Percentiles rank a stretch among this genome's conserved stretches.
These are phyloP conservation scores for Madurella fahalii DNA, from an alignment of 2,329 filamentous ascomycete species.

Conservation along the genomic window DNA sequence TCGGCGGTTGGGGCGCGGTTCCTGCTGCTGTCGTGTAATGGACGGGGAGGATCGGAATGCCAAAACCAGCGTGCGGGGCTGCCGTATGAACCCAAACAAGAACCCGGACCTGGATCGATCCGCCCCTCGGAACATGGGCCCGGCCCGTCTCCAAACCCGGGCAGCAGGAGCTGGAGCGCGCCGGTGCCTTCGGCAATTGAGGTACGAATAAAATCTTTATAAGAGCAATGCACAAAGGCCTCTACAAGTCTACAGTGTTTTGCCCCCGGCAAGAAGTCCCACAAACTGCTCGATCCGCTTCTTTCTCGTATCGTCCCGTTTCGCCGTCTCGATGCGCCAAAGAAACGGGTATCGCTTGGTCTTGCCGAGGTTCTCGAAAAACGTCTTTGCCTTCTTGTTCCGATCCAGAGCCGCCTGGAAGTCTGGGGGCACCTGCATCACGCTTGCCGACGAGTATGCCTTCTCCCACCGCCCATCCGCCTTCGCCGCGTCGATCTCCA, in stretches of 20 bases:
- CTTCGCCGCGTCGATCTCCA: constrained; percentile 51
- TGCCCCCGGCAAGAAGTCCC: constrained; percentile 34
- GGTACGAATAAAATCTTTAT: background rate
- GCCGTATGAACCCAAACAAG: background rate
- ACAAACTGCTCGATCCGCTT: constrained; percentile 41
- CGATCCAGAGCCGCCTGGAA: constrained; percentile 41
- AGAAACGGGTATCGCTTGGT: constrained; percentile 45
- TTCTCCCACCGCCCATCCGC: constrained; percentile 55
- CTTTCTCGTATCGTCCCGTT: constrained; percentile 33
- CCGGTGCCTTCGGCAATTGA: background rate
- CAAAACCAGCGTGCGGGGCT: background rate
- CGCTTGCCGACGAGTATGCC: constrained; percentile 50
- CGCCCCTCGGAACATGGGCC: too few species aligned
- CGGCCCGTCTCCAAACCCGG: too few species aligned
- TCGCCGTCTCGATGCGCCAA: constrained; percentile 42
- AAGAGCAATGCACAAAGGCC: background rate
- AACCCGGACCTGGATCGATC: background rate
- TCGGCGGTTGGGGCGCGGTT: background rate
- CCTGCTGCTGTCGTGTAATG: background rate
- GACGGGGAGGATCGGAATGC: background rate
- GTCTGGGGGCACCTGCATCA: constrained; percentile 45
- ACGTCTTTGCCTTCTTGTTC: constrained; percentile 33
- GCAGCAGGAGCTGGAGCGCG: too few species aligned
- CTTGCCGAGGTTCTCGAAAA: constrained; percentile 43
- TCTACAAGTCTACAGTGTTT: constrained; percentile 24